phyloP scores from a whole-genome alignment of 371 early-diverging fungal species.

The Chytridium lagenaria region DNA sequence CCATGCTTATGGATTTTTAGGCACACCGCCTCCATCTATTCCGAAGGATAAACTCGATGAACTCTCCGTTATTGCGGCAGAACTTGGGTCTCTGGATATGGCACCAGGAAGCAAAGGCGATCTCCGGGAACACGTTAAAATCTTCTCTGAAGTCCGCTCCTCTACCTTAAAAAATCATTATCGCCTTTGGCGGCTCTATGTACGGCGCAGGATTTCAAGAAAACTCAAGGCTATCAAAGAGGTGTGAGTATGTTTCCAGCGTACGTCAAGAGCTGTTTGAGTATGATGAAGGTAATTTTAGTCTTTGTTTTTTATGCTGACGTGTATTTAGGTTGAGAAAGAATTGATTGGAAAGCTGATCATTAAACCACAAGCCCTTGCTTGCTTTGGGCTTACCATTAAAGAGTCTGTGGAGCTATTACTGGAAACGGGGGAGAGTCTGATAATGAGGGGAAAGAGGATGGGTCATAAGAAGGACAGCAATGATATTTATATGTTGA shows the following conservation, averaged over 20 bases:
- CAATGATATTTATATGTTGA: slow-evolving; percentile 76
- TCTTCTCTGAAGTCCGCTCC: slow-evolving; percentile 77
- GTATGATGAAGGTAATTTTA: slow-evolving; percentile 61
- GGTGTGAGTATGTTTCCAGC: slow-evolving; percentile 69
- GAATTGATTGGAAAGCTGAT: slow-evolving; percentile 69
- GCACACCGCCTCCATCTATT: slow-evolving; percentile 45
- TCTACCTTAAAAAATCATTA: slow-evolving; percentile 71
- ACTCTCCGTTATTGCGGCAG: slow-evolving; percentile 27
- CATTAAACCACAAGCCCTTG: slow-evolving; percentile 61
- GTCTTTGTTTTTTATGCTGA: neutral
- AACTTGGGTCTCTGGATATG: slow-evolving; percentile 37
- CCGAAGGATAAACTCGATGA: slow-evolving; percentile 33
- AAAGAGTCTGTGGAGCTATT: slow-evolving; percentile 66
- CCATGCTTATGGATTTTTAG: slow-evolving; percentile 21
- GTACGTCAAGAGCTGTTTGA: slow-evolving; percentile 65
- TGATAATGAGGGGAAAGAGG: slow-evolving; percentile 68
- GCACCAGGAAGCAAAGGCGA: slow-evolving; percentile 30
- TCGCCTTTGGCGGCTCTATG: slow-evolving; percentile 56
- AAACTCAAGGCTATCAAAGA: slow-evolving; percentile 60
- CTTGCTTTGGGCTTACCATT: slow-evolving; percentile 64
- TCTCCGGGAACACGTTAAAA: slow-evolving; percentile 58
- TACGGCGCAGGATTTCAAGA: slow-evolving; percentile 48
- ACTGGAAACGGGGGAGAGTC: slow-evolving; percentile 68
- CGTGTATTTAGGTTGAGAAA: slow-evolving; percentile 65
- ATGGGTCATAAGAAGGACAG: slow-evolving; percentile 54